A percentile compares a stretch with the other conserved stretches of the same genome.
Evolutionary conservation across 805 yeast species (phyloP).

Genomic region (Sporopachydermia lactativora): DNA sequence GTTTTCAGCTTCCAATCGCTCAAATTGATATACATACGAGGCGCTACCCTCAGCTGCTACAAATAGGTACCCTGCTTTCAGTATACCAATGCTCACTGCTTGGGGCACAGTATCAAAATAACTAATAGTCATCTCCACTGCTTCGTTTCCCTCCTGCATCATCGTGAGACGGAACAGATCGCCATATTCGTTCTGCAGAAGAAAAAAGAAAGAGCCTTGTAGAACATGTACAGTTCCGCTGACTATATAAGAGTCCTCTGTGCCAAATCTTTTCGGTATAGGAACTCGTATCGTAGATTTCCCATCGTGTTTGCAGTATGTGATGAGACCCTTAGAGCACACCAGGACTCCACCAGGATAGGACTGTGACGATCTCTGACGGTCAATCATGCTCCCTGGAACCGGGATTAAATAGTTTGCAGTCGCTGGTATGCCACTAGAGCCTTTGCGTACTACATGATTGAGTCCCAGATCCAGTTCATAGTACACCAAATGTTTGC

Average conservation of each 20-base stretch:
- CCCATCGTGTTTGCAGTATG: conserved; percentile 25
- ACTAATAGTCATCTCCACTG: conserved; percentile 26
- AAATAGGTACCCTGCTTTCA: conserved; percentile 65
- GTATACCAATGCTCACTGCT: conserved; percentile 39
- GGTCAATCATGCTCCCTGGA: conserved; percentile 38
- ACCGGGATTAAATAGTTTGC: conserved; percentile 46
- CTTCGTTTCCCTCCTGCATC: conserved; percentile 26
- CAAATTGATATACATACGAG: conserved; percentile 65
- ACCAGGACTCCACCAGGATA: conserved; percentile 61
- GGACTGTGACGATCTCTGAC: conserved; percentile 27
- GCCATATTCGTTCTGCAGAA: conserved; percentile 60
- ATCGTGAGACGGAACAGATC: conserved; percentile 60
- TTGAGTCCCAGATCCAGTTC: conserved; percentile 81
- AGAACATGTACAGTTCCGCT: conserved; percentile 52
- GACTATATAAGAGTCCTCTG: conserved; percentile 25
- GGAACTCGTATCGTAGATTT: conserved; percentile 27
- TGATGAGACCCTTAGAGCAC: conserved; percentile 40
- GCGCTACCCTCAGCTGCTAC: conserved; percentile 50
- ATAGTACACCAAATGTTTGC: conserved; percentile 43
- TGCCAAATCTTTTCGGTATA: conserved; percentile 35
- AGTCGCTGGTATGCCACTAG: conserved; percentile 23
- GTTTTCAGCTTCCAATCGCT: conserved; percentile 51
- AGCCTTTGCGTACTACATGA: conserved; percentile 43
- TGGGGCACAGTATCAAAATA: conserved; percentile 71
- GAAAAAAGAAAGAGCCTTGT: conserved; percentile 47